Evolutionary conservation across 2,329 filamentous ascomycete species (phyloP), one percentile per base, ranked within the genome.

Genomic region (Epichloe aotearoae): DNA sequence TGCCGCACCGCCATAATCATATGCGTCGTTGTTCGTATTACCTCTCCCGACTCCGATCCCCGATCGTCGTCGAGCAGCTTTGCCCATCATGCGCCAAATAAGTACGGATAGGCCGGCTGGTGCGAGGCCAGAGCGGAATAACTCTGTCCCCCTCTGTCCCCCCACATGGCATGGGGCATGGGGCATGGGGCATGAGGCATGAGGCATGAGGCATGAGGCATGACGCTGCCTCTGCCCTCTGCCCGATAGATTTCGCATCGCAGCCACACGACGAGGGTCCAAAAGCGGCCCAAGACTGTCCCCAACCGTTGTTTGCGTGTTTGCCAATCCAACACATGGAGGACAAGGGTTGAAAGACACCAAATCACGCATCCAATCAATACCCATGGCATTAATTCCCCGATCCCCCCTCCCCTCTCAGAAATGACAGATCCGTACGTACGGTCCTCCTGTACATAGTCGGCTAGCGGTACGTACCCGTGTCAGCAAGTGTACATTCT

Each of bases 181-280:
- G n/a, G n/a, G n/a, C n/a, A n/a, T n/a, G n/a, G n/a, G n/a, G n/a
- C n/a, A 20, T 41, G 46, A 41, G 20, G 20, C 20, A 23, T 23
- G 20, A 23, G n/a, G n/a, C n/a, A n/a, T n/a, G n/a, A n/a, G 46
- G 46, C 39, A 20, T 41, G 46, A 41, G 20, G 20, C 20, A 23
- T 23, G 20, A 23, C 20, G 20, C 4, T n/a, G n/a, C 36, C 38
- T 41, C 23, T 34, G 20, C 37, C 40, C 5, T 41, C 19, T 38
- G 36, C 36, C 36, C 36, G 36, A n/a, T n/a, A 50, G 42, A 50
- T 50, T 50, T 50, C 49, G 49, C 49, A 50, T 36, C 37, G 19
- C 19, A 30, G 40, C 47, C 47, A 40, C 46, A n/a, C 12, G 19
- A 37, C 30, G 8, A 42, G 38, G 47, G 39, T 49, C 23, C 30